These are phyloP conservation scores for Termitomyces bulborhizus DNA, from an alignment of 768 basidiomycete genomes.

Conservation along the genomic window DNA sequence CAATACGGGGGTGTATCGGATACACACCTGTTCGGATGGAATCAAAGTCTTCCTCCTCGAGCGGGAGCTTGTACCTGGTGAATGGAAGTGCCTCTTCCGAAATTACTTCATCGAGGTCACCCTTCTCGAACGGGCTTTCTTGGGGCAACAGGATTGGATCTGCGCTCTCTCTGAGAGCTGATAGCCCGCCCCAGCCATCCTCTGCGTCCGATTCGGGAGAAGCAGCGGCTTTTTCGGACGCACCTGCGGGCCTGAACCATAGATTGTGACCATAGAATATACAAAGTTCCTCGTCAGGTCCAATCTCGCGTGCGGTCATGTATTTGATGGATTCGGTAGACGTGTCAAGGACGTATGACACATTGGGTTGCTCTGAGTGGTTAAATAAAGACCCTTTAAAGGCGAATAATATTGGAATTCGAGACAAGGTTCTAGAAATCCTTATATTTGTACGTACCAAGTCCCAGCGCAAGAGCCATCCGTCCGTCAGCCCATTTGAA, in stretches of 20 bases:
- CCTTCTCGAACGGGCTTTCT: constrained; percentile 25
- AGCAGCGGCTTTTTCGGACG: neutral
- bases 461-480: constrained; percentile 74
- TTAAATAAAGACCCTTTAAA: constrained; percentile 74
- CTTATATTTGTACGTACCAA: constrained; percentile 38
- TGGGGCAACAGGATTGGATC: constrained; percentile 3
- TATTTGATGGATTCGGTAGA: constrained; percentile 57
- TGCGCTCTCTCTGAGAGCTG: constrained; percentile 17
- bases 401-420: neutral
- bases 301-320: constrained; percentile 45
- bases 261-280: constrained; percentile 71
- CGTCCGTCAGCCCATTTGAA: constrained; percentile 70
- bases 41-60: constrained; percentile 57
- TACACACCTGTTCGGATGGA: constrained; percentile 51
- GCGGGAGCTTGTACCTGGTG: constrained; percentile 47
- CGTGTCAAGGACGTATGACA: constrained; percentile 54
- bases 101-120: constrained; percentile 41
- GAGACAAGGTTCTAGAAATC: neutral
- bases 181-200: constrained; percentile 43
- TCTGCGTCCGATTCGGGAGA: constrained; percentile 17
- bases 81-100: constrained; percentile 63
- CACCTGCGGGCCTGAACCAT: constrained; percentile 50
- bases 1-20: constrained; percentile 2
- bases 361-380: constrained; percentile 65
- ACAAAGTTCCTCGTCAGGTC: constrained; percentile 66